Conservation (phyloP, 164 flowering plant species). For the Litsea cubeba region DNA sequence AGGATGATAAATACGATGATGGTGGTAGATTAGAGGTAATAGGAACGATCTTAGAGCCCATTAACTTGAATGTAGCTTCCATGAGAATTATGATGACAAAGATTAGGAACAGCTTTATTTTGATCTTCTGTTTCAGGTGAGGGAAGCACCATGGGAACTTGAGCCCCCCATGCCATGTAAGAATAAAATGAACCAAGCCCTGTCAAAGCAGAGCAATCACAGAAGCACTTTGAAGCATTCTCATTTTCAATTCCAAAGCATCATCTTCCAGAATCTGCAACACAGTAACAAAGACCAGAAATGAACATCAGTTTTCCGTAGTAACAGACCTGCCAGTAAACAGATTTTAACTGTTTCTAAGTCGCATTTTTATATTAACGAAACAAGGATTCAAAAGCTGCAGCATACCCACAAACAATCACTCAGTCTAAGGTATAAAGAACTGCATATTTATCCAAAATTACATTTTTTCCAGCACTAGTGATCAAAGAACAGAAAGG, state of each 20-base stretch:
- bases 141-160: not conserved
- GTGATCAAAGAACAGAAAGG: too few relatives aligned
- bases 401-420: not conserved
- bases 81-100: not conserved
- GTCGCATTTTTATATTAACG: too few relatives aligned
- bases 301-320: not conserved
- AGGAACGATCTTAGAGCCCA: not conserved
- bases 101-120: not conserved
- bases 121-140: too few relatives aligned
- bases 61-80: not conserved
- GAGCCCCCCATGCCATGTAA: too few relatives aligned
- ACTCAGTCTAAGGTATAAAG: not conserved
- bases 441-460: too few relatives aligned
- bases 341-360: not conserved
- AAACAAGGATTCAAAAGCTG: not conserved
- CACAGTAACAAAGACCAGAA: not conserved
- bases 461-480: too few relatives aligned
- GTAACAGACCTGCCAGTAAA: not conserved
- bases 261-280: not conserved
- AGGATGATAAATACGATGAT: too few relatives aligned
- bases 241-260: not conserved
- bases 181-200: not conserved
- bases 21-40: too few relatives aligned
- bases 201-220: not conserved
- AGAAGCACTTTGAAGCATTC: slow-evolving; percentile 1